Evolutionary conservation across 2,329 filamentous ascomycete genomes (phyloP).

Genomic region (Verticillium dahliae): DNA sequence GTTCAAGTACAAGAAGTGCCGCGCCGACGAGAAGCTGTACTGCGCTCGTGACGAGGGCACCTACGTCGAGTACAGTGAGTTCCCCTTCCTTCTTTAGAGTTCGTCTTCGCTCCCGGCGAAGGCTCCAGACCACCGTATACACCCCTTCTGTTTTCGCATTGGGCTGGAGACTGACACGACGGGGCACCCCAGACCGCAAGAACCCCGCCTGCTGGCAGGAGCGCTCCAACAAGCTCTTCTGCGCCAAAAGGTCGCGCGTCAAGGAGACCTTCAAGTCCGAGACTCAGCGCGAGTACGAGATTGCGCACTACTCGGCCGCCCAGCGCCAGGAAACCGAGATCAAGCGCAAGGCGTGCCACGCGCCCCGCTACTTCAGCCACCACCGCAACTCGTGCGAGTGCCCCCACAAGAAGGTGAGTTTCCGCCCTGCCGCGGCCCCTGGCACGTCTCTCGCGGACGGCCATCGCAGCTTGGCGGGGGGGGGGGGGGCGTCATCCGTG

Average conservation of each 20-base stretch:
- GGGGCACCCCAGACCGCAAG: background rate
- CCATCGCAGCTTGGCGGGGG: too few relatives aligned
- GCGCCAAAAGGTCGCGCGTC: background rate
- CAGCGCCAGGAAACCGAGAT: background rate
- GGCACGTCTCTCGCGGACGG: too few relatives aligned
- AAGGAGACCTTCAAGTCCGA: background rate
- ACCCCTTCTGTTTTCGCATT: background rate
- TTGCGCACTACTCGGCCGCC: background rate
- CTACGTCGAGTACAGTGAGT: slow-evolving; percentile 2
- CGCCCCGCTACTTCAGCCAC: slow-evolving; percentile 1
- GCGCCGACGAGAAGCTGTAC: background rate
- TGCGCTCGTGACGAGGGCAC: background rate
- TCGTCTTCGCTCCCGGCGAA: background rate
- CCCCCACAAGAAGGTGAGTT: background rate
- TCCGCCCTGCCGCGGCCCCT: background rate
- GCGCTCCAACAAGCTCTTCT: slow-evolving; percentile 1
- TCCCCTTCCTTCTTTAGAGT: background rate
- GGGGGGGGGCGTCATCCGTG: too few relatives aligned
- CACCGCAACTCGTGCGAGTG: background rate
- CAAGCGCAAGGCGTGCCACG: background rate
- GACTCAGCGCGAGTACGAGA: background rate
- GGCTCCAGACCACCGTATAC: too few relatives aligned
- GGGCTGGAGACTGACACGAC: background rate
- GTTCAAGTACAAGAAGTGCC: background rate
- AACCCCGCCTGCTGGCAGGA: slow-evolving; percentile 1